Evolutionary conservation across 768 basidiomycete genomes (phyloP), one percentile per base, ranked within the genome.

Genomic region (Tricholoma sp.): DNA sequence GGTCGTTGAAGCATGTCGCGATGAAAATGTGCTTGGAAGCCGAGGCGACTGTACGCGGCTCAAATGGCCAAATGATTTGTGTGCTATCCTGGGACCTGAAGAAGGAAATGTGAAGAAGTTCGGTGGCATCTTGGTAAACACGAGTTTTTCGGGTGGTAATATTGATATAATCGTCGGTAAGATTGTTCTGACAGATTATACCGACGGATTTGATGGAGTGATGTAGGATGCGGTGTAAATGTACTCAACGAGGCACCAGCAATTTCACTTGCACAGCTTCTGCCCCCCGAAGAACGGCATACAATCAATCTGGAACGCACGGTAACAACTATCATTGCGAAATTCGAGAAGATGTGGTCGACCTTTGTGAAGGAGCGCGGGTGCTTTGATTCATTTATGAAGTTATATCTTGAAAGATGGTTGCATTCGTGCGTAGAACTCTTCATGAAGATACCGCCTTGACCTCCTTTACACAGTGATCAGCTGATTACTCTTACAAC

Each of bases 51-150:
- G 76, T 12, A 81, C 97, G 10, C 78, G 85, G 39, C 74, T 98
- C 22, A 98, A 98, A 70, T 98, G 97, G 97, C 97, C 96, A 18
- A 98, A 98, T 65, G 97, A 98, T 64, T 75, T 99, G 4, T 98
- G 98, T 64, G 89, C 85, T 1, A 78, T 84, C 39, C 75, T 78
- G 39, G 83, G 75, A 32, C 72, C 69, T 3, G 74, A 68, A 2
- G 75, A 74, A 4, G 74, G 73, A 18, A 82, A 83, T 61, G 71
- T 71, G 57, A 86, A 81, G 71, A 98, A 99, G 71, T 74, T 98
- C 34, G 96, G 96, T 0, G 96, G 97, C 0, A 86, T 98, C 16
- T 73, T 98, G 21, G 91, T 99, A 32, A 96, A 89, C 63, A 92
- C 91, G 24, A 89, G 81, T 64, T 94, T 94, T 60, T 74, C 76